Evolutionary conservation across 495 filamentous ascomycete genomes (phyloP).

Genomic region (Hypoxylon perforatum): DNA sequence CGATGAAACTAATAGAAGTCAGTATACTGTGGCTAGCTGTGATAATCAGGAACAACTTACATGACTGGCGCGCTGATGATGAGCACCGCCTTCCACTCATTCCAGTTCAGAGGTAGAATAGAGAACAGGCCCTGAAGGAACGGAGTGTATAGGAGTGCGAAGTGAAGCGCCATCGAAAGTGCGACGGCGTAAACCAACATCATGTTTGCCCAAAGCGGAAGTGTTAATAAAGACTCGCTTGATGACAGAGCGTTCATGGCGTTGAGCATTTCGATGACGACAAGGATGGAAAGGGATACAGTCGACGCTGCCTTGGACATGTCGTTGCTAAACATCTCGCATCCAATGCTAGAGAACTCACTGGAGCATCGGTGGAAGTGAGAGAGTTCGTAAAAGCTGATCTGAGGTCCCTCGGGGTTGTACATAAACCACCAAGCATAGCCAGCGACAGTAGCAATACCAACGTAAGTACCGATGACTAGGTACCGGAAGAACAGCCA

Average conservation of each 20-base stretch:
- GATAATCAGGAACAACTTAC: slow-evolving; percentile 65
- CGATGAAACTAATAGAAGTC: slow-evolving; percentile 75
- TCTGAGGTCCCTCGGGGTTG: slow-evolving; percentile 89
- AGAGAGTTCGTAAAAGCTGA: slow-evolving; percentile 89
- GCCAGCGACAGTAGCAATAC: slow-evolving; percentile 92
- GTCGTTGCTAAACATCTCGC: slow-evolving; percentile 91
- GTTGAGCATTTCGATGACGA: slow-evolving; percentile 99
- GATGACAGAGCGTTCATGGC: slow-evolving; percentile 98
- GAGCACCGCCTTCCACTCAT: slow-evolving; percentile 93
- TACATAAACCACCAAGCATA: slow-evolving; percentile 99
- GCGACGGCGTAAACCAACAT: slow-evolving; percentile 94
- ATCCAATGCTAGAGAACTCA: slow-evolving; percentile 90
- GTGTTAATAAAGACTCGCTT: slow-evolving; percentile 91
- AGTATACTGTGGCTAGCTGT: slow-evolving; percentile 42
- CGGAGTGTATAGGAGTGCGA: slow-evolving; percentile 91
- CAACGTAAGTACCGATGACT: slow-evolving; percentile 95
- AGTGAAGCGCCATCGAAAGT: slow-evolving; percentile 96
- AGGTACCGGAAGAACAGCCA: slow-evolving; percentile 99
- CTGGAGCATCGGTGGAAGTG: slow-evolving; percentile 94
- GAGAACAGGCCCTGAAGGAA: slow-evolving; percentile 90
- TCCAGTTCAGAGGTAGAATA: slow-evolving; percentile 87
- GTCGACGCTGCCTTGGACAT: slow-evolving; percentile 95
- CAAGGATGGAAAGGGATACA: slow-evolving; percentile 87
- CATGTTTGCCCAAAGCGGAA: slow-evolving; percentile 96
- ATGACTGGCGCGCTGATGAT: slow-evolving; percentile 92